A percentile compares a stretch with the other conserved stretches of the same genome.
phyloP scores from a whole-genome alignment of 1,139 yeast genomes.

The Saccharomycopsis hybrid region DNA sequence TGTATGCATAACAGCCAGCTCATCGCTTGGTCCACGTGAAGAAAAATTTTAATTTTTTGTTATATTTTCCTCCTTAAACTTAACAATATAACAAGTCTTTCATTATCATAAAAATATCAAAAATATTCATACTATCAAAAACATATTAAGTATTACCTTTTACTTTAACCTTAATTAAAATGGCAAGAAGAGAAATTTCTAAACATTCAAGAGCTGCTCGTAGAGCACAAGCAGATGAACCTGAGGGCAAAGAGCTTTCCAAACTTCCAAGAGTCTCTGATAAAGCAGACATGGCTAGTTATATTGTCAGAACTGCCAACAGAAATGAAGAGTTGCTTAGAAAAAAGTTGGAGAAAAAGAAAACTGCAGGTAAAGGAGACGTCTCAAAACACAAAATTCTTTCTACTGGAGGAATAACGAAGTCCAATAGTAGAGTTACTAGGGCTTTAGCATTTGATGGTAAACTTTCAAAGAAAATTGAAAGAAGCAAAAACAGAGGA shows the following conservation, averaged over 20 bases:
- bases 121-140: no score
- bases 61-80: no score
- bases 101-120: no score
- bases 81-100: no score
- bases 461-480: constrained; percentile 17
- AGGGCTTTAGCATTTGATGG: constrained; percentile 18
- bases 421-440: not conserved
- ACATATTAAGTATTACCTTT: no score
- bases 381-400: not conserved
- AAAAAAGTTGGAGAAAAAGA: constrained; percentile 15
- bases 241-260: constrained; percentile 19
- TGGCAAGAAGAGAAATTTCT: constrained; percentile 19
- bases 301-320: constrained; percentile 20
- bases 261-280: constrained; percentile 19
- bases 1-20: no score
- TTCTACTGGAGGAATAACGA: not conserved
- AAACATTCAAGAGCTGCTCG: constrained; percentile 21
- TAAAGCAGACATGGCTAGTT: constrained; percentile 18
- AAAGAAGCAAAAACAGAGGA: constrained; percentile 18
- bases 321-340: constrained; percentile 19
- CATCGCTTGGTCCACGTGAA: no score
- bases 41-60: no score
- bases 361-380: not conserved
- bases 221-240: constrained; percentile 16
- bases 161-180: no score